Conservation (phyloP, 1,139 yeast species). For the Sugiyamaella xylanicola region DNA sequence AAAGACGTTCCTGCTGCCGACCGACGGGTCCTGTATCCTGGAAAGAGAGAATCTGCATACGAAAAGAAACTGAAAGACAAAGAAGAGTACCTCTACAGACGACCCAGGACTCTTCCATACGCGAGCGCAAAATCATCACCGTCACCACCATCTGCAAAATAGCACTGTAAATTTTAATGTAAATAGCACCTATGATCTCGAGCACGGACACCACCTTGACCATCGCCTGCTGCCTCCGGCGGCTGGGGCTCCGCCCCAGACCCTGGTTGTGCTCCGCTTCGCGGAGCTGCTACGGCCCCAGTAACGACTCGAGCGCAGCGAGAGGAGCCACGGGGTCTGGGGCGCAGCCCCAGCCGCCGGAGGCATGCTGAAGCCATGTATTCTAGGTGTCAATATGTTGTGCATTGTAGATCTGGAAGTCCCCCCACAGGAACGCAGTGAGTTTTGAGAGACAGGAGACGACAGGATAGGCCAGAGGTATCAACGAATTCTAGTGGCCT, state of each 20-base stretch:
- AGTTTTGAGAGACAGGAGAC: too few relatives aligned
- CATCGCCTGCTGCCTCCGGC: too few relatives aligned
- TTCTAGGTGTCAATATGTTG: too few relatives aligned
- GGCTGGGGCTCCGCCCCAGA: not conserved
- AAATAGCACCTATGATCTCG: not conserved
- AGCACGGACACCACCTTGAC: not conserved
- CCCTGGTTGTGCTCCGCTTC: too few relatives aligned
- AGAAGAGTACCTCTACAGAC: constrained; percentile 64
- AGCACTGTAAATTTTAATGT: not conserved
- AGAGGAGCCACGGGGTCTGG: constrained; percentile 1
- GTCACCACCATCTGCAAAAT: constrained; percentile 32
- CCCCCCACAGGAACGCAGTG: too few relatives aligned
- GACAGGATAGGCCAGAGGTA: too few relatives aligned
- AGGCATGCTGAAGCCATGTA: too few relatives aligned
- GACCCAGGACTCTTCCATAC: constrained; percentile 55
- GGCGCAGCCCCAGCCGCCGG: not conserved
- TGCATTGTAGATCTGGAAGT: too few relatives aligned
- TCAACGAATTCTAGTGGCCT: too few relatives aligned
- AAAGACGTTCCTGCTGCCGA: constrained; percentile 59
- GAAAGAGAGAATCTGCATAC: constrained; percentile 53
- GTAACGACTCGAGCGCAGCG: not conserved
- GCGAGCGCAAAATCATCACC: too few relatives aligned
- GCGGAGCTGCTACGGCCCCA: too few relatives aligned
- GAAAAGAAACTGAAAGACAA: constrained; percentile 55
- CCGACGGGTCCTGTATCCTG: constrained; percentile 68